These are phyloP conservation scores for Endocalyx cinctus DNA, from an alignment of 2,329 filamentous ascomycete genomes.

Conservation along the genomic window DNA sequence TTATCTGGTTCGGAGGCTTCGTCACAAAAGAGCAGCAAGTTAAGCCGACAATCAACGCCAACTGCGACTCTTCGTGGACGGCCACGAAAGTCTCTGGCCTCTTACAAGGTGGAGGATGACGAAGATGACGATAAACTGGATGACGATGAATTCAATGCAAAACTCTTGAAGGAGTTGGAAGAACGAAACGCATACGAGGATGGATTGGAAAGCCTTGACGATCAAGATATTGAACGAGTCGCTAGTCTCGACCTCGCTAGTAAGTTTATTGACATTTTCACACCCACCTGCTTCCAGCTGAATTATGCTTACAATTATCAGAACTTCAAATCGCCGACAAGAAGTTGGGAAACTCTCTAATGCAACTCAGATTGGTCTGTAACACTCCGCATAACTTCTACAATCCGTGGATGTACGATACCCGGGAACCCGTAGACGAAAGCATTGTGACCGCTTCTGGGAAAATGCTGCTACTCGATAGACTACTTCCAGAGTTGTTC, in stretches of 20 bases:
- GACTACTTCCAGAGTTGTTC: slow-evolving; percentile 74
- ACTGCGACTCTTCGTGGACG: slow-evolving; percentile 43
- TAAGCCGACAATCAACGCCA: slow-evolving; percentile 72
- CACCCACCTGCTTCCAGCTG: no score
- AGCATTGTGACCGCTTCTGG: slow-evolving; percentile 81
- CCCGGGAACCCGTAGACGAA: slow-evolving; percentile 64
- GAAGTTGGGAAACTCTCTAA: slow-evolving; percentile 87
- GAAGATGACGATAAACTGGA: slow-evolving; percentile 63
- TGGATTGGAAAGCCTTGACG: slow-evolving; percentile 31
- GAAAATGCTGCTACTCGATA: slow-evolving; percentile 92
- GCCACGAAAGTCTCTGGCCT: slow-evolving; percentile 41
- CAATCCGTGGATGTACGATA: slow-evolving; percentile 71
- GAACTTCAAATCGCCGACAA: slow-evolving; percentile 84
- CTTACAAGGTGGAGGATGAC: slow-evolving; percentile 52
- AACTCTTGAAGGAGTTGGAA: slow-evolving; percentile 60
- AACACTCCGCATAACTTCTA: slow-evolving; percentile 97
- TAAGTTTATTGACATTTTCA: slow-evolving; percentile 34
- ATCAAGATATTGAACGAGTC: slow-evolving; percentile 60
- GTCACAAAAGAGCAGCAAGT: slow-evolving; percentile 65
- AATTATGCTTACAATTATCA: slow-evolving; percentile 31
- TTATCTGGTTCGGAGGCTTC: slow-evolving; percentile 28
- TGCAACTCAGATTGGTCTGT: slow-evolving; percentile 87
- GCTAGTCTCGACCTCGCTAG: slow-evolving; percentile 73
- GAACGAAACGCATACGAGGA: slow-evolving; percentile 35
- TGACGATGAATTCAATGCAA: slow-evolving; percentile 79